A percentile compares a stretch with the other conserved stretches of the same genome.
These are phyloP conservation scores for Salix brachista DNA, from an alignment of 345 rosid species.

Conservation along the genomic window DNA sequence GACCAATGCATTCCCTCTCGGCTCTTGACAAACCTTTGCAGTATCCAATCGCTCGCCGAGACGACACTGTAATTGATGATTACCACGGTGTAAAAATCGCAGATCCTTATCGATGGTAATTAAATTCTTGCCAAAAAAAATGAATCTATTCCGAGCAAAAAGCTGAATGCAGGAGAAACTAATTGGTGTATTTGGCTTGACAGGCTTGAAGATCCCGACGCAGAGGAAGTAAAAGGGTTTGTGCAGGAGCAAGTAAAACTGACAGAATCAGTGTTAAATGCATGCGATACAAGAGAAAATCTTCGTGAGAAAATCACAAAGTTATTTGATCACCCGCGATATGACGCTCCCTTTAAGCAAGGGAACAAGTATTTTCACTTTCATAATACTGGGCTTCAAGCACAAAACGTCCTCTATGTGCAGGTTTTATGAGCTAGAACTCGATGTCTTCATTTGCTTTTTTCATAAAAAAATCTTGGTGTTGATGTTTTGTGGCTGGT, in stretches of 20 bases:
- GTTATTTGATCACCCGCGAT: slow-evolving; percentile 78
- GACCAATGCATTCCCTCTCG: slow-evolving; percentile 61
- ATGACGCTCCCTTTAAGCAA: slow-evolving; percentile 57
- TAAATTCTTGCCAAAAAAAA: neutral
- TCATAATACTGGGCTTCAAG: slow-evolving; percentile 85
- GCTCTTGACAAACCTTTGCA: slow-evolving; percentile 30
- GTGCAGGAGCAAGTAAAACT: slow-evolving; percentile 66
- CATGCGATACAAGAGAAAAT: slow-evolving; percentile 55
- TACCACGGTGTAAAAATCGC: slow-evolving; percentile 66
- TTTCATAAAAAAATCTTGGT: neutral
- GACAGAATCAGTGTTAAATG: slow-evolving; percentile 53
- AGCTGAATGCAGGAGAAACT: neutral
- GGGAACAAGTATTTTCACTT: slow-evolving; percentile 73
- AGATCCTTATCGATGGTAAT: slow-evolving; percentile 90
- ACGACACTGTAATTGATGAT: slow-evolving; percentile 68
- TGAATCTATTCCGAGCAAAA: neutral
- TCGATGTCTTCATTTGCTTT: neutral
- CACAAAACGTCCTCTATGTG: slow-evolving; percentile 68
- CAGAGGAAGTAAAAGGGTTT: slow-evolving; percentile 69
- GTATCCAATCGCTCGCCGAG: slow-evolving; percentile 64
- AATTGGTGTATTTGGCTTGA: neutral
- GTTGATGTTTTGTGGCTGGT: neutral
- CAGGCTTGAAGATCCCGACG: slow-evolving; percentile 94
- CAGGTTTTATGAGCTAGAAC: slow-evolving; percentile 41
- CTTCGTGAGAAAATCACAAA: slow-evolving; percentile 57